A percentile compares a stretch with the other conserved stretches of the same genome.
phyloP scores from a whole-genome alignment of 2,329 filamentous ascomycete genomes.

The Cadophora luteo-olivacea region DNA sequence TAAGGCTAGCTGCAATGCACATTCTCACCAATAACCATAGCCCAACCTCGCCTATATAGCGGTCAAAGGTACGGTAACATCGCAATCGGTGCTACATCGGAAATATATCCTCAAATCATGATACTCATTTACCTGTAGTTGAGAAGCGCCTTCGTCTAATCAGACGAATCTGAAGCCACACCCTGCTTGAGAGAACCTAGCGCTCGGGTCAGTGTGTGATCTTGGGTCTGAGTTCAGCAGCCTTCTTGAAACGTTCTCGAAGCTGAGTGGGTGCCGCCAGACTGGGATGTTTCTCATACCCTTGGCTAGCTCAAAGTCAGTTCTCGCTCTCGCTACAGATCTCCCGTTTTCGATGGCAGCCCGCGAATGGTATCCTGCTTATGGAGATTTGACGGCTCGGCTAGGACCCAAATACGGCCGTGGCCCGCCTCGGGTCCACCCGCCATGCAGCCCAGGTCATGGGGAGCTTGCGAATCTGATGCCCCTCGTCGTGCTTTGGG shows the following conservation, averaged over 20 bases:
- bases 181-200: background rate
- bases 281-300: background rate
- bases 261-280: constrained; percentile 3
- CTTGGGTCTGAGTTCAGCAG: background rate
- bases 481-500: background rate
- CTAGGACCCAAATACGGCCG: background rate
- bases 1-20: constrained; percentile 1
- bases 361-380: constrained; percentile 3
- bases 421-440: constrained; percentile 8
- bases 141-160: background rate
- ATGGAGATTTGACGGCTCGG: background rate
- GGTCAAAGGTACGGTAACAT: constrained; percentile 1
- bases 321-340: constrained; percentile 12
- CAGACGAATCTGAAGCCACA: background rate
- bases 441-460: constrained; percentile 8
- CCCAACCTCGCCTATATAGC: background rate
- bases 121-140: background rate
- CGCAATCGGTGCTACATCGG: background rate
- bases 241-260: constrained; percentile 17
- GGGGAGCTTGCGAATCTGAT: constrained; percentile 11
- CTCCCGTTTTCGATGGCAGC: constrained; percentile 14
- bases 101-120: constrained; percentile 4
- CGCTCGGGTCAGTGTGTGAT: background rate
- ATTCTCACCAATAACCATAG: constrained; percentile 5
- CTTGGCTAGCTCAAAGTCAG: background rate